Evolutionary conservation across 2,329 filamentous ascomycete genomes (phyloP), one percentile per base, ranked within the genome.

Genomic region (Paraconiothyrium sp.): DNA sequence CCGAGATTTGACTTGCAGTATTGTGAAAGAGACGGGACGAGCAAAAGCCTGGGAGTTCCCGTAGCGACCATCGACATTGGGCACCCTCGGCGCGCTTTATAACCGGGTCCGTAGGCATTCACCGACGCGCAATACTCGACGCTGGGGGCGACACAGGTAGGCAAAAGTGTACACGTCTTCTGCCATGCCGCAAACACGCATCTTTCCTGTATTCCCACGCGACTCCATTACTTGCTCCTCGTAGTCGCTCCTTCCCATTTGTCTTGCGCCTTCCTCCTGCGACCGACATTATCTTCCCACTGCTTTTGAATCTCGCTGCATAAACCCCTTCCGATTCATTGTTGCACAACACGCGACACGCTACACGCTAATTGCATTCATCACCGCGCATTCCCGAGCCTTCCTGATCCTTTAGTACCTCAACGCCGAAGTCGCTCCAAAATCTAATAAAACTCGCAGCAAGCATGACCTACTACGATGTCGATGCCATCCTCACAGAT

Each of bases 401-500:
- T 39, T 52, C 24, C 55, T 50, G 34, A 35, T 30, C 46, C 39
- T 20, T 2, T 35, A 52, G 13, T 9, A 39, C 32, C 14, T 20
- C 24, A 16, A 6, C 37, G 5, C 13, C n/a, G 6, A 4, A 34
- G 24, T 10, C 50, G 10, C 16, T 11, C 24, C 22, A 24, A 16
- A 20, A 14, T 9, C 39, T 35, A 37, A 43, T 47, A 32, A 32
- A 13, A 27, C 20, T 34, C 32, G n/a, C 46, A 34, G 47, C 24
- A 37, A 65, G 16, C 16, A 83, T 83, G 81, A 70, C 69, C 41
- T 96, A 96, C 83, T 96, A 95, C 83, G 90, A 93, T 77, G 87
- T 94, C 60, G 90, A 94, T 71, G 86, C 91, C 63, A 95, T 96
- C 81, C 85, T 95, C 48, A 95, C 92, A 10, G 92, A 95, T 77